phyloP scores from a whole-genome alignment of 140 eudicot species.

The Stevia rebaudiana region DNA sequence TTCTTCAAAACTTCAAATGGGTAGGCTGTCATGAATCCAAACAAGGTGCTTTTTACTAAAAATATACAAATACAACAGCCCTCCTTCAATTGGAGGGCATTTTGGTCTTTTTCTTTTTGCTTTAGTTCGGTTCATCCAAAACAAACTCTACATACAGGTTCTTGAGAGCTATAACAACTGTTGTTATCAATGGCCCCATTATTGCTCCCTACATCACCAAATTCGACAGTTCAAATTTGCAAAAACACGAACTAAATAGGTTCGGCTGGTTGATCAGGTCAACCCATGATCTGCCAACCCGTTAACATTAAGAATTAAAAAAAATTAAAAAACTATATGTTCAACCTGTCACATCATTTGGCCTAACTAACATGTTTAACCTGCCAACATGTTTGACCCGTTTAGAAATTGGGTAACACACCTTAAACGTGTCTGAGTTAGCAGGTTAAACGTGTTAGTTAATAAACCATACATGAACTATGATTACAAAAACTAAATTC shows the following conservation, averaged over 20 bases:
- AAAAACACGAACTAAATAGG: not conserved
- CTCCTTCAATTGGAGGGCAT: constrained; percentile 1
- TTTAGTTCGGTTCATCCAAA: constrained; percentile 48
- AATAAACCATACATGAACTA: no score
- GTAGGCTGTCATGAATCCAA: constrained; percentile 6
- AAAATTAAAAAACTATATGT: not conserved
- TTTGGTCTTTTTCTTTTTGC: constrained; percentile 11
- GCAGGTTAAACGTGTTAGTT: no score
- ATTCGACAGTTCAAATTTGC: not conserved
- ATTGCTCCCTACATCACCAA: constrained; percentile 77
- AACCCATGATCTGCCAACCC: not conserved
- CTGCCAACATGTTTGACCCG: not conserved
- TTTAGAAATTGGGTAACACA: not conserved
- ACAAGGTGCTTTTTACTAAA: constrained; percentile 12
- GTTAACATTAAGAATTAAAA: not conserved
- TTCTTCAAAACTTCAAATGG: constrained; percentile 6
- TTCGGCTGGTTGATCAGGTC: not conserved
- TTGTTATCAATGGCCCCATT: constrained; percentile 90
- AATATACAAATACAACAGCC: constrained; percentile 21
- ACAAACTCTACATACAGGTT: constrained; percentile 89
- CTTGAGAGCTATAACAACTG: constrained; percentile 87
- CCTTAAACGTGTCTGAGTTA: not conserved
- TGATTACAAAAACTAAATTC: no score
- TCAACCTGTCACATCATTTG: not conserved
- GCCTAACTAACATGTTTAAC: not conserved